Conservation (phyloP, 345 rosid species). For the Fremontodendron californicum region DNA sequence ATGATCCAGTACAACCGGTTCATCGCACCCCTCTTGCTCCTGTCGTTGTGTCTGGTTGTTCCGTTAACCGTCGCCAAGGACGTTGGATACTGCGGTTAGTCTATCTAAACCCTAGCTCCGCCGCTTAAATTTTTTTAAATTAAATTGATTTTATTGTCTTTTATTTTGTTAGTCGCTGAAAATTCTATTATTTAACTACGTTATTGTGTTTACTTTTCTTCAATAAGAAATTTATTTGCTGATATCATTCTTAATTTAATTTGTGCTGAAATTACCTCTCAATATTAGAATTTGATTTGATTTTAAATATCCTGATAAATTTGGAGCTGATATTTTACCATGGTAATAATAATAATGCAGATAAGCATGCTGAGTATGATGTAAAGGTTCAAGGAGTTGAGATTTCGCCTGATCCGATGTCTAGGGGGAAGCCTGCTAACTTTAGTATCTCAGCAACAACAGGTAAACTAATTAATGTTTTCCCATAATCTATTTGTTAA, state of each 20-base stretch:
- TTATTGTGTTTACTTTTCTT: neutral
- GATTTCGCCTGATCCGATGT: slow-evolving; percentile 60
- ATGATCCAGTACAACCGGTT: slow-evolving; percentile 19
- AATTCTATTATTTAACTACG: neutral
- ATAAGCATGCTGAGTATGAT: slow-evolving; percentile 46
- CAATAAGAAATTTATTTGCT: neutral
- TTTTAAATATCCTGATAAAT: neutral
- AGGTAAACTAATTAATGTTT: slow-evolving; percentile 29
- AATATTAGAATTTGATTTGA: neutral
- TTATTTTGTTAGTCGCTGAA: neutral
- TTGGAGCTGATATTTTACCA: neutral
- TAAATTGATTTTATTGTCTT: neutral
- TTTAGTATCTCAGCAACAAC: slow-evolving; percentile 60
- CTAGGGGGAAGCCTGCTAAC: slow-evolving; percentile 47
- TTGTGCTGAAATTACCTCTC: neutral
- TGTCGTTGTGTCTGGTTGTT: slow-evolving; percentile 33
- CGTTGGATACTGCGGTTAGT: slow-evolving; percentile 56
- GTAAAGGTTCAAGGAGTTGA: slow-evolving; percentile 60
- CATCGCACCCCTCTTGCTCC: slow-evolving; percentile 19
- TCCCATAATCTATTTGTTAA: neutral
- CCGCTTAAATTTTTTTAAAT: neutral
- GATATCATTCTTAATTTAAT: too few species aligned
- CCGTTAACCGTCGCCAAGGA: slow-evolving; percentile 44
- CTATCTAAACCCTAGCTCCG: neutral
- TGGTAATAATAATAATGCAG: slow-evolving; percentile 30